phyloP scores from a whole-genome alignment of 2,329 filamentous ascomycete species.

The Apiospora rasikravindrae region DNA sequence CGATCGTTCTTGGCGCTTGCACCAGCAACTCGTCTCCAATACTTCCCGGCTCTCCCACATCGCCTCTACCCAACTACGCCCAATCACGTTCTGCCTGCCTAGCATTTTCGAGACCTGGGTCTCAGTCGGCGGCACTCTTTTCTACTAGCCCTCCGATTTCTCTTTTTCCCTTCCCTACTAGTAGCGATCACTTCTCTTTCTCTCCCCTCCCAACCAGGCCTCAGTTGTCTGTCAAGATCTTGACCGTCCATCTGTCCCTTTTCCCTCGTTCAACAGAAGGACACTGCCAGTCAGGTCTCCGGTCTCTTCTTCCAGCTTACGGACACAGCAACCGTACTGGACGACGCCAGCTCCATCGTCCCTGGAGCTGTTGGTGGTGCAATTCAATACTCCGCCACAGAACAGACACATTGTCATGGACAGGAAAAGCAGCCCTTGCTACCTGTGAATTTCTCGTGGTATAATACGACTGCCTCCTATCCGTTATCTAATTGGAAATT shows the following conservation, averaged over 20 bases:
- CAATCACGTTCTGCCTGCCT: constrained; percentile 23
- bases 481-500: not conserved
- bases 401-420: constrained; percentile 12
- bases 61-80: constrained; percentile 22
- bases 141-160: constrained; percentile 12
- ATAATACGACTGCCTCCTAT: not conserved
- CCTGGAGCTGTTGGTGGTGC: constrained; percentile 2
- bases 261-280: constrained; percentile 5
- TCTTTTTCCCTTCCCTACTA: constrained; percentile 4
- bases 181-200: constrained; percentile 1
- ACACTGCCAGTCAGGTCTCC: not conserved
- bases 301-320: constrained; percentile 4
- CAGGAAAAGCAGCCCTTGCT: not conserved
- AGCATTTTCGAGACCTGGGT: constrained; percentile 12
- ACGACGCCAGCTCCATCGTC: not conserved
- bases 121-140: constrained; percentile 13
- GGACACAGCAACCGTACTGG: not conserved
- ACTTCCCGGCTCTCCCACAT: constrained; percentile 26
- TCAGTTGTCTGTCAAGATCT: not conserved
- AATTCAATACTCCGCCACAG: not conserved
- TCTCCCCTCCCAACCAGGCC: constrained; percentile 8
- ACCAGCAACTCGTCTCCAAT: constrained; percentile 22
- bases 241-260: not conserved
- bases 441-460: not conserved
- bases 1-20: constrained; percentile 31